A percentile compares a stretch with the other conserved stretches of the same genome.
phyloP scores from a whole-genome alignment of 768 basidiomycete genomes.

The Cyathus striatus region DNA sequence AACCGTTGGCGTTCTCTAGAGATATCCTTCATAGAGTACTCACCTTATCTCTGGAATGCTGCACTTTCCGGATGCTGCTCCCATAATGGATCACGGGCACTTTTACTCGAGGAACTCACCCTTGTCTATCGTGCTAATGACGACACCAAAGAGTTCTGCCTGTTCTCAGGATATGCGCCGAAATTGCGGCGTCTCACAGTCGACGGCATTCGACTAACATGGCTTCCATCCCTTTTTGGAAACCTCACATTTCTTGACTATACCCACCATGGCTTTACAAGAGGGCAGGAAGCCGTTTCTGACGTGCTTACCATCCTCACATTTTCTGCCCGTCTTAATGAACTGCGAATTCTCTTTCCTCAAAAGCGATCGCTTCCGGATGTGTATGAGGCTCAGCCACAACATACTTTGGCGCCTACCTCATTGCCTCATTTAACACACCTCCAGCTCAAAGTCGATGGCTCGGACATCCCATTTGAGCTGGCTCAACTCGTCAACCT shows the following conservation, averaged over 20 bases:
- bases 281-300: conserved; percentile 46
- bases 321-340: conserved; percentile 45
- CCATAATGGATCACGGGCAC: conserved; percentile 28
- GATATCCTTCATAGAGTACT: conserved; percentile 47
- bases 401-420: conserved; percentile 25
- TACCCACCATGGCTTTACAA: conserved; percentile 66
- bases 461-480: conserved; percentile 57
- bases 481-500: conserved; percentile 47
- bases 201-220: conserved; percentile 60
- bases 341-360: conserved; percentile 54
- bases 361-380: conserved; percentile 21
- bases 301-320: conserved; percentile 57
- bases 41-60: conserved; percentile 66
- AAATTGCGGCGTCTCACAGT: conserved; percentile 48
- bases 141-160: conserved; percentile 59
- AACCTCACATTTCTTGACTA: conserved; percentile 65
- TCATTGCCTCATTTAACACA: conserved; percentile 39
- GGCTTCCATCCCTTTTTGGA: conserved; percentile 57
- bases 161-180: conserved; percentile 61
- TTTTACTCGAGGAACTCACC: conserved; percentile 45
- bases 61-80: conserved; percentile 52
- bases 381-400: conserved; percentile 6
- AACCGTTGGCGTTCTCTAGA: conserved; percentile 59
- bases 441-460: conserved; percentile 47
- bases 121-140: conserved; percentile 63